A percentile compares a stretch with the other conserved stretches of the same genome.
Evolutionary conservation across 257 asterid species (phyloP).

Genomic region (Solanum phureja): DNA sequence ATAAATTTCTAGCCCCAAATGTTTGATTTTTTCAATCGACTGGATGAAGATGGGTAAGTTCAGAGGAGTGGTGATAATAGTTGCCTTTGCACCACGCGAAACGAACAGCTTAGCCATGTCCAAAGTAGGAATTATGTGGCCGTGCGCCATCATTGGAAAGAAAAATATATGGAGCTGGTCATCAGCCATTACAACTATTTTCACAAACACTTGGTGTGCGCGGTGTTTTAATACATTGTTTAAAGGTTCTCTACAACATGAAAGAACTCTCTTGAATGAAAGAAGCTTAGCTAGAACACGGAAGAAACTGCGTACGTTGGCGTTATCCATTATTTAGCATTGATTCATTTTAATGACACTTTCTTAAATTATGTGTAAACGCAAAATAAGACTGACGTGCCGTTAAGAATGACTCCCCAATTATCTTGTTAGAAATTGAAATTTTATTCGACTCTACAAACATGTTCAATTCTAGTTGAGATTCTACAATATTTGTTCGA

Average conservation of each 20-base stretch:
- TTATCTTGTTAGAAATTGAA: too few species aligned
- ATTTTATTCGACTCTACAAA: too few species aligned
- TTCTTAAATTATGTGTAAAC: too few species aligned
- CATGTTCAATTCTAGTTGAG: too few species aligned
- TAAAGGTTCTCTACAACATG: not conserved
- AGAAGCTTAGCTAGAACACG: not conserved
- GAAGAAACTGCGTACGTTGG: not conserved
- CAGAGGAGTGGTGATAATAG: conserved; percentile 6
- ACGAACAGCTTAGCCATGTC: conserved; percentile 18
- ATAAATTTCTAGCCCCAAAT: not conserved
- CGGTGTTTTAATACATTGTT: not conserved
- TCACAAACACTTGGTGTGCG: not conserved
- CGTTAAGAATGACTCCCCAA: too few species aligned
- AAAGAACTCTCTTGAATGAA: not conserved
- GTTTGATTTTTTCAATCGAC: not conserved
- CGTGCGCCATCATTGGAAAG: conserved; percentile 18
- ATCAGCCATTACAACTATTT: not conserved
- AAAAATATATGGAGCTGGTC: conserved; percentile 16
- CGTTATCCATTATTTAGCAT: too few species aligned
- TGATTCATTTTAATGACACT: too few species aligned
- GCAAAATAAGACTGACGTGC: too few species aligned
- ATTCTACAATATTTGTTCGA: too few species aligned
- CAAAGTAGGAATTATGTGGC: conserved; percentile 24
- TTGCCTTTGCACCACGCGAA: conserved; percentile 10
- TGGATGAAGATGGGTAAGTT: not conserved